phyloP scores from a whole-genome alignment of 441 rosid genomes.

The Macaranga tanarius region DNA sequence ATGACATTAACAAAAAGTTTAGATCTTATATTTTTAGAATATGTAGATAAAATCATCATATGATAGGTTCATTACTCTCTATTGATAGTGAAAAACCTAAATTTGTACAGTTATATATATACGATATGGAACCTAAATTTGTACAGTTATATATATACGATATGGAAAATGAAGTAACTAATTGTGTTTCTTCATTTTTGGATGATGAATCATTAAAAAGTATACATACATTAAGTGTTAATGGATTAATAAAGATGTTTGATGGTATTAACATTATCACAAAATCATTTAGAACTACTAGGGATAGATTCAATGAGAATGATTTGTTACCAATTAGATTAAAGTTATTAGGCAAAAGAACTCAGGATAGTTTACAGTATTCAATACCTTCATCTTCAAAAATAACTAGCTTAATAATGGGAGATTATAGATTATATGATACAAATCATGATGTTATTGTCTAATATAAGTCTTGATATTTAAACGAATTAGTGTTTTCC shows the following conservation, averaged over 20 bases:
- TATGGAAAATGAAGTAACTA: background rate
- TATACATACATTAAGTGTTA: background rate
- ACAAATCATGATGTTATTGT: background rate
- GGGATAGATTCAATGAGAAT: no score
- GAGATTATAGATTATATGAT: background rate
- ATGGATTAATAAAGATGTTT: background rate
- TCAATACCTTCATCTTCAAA: background rate
- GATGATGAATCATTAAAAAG: no score
- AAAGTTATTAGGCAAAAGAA: no score
- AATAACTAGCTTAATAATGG: background rate
- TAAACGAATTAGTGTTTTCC: background rate
- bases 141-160: background rate
- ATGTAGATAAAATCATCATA: background rate
- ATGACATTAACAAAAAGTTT: background rate
- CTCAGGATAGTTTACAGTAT: no score
- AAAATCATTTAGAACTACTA: background rate
- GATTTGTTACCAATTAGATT: no score
- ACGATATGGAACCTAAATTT: background rate
- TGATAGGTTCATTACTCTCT: background rate
- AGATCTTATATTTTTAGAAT: background rate
- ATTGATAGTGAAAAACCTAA: background rate
- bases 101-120: background rate
- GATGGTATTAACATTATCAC: background rate
- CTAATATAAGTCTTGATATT: background rate
- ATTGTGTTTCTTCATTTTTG: background rate